Evolutionary conservation across 75 land plant genomes (phyloP), one percentile per base, ranked within the genome.

Genomic region (Cryptomeria japonica): DNA sequence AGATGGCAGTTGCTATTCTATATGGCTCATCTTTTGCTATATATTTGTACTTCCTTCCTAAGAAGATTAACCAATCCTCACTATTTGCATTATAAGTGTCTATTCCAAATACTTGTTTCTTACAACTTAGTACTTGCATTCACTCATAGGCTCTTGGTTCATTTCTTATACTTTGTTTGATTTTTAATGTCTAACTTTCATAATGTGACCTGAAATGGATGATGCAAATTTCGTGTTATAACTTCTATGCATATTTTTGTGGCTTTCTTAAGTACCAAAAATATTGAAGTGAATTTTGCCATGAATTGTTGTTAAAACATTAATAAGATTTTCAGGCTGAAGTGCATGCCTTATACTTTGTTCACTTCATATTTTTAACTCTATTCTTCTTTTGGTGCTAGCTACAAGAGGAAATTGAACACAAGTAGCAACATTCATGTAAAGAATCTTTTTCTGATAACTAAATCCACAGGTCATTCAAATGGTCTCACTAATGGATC

Each of bases 401-500:
- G 82, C 11, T 79, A 79, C 4, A 79, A 16, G 44, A 79, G 42
- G 28, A 19, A 79, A 79, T 25, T 34, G 28, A 16, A 10, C 46
- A 79, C 46, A 38, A 12, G 5, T 3, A 82, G 41, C n/a, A 46
- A 82, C n/a, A 82, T 46, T 82, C 14, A 82, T 82, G n/a, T 8
- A 82, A 4, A 3, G 3, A 11, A 42, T 82, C 46, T 82, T 82
- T 2, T 1, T 82, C 84, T 46, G n/a, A 28, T 82, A 46, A 44
- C 8, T 61, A 36, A 31, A 38, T 42, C 80, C 79, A 86, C 88
- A 97, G 99, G 97, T 98, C 80, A 93, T 98, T 90, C 99, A 98
- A 92, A 93, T 98, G 96, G 95, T 98, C 28, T 96, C 96, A 53
- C 92, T 98, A 75, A 98, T 98, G 99, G 99, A 98, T 87, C 94